phyloP scores from a whole-genome alignment of 225 moss, liverwort and hornwort genomes.

The Straminergon stramineum region DNA sequence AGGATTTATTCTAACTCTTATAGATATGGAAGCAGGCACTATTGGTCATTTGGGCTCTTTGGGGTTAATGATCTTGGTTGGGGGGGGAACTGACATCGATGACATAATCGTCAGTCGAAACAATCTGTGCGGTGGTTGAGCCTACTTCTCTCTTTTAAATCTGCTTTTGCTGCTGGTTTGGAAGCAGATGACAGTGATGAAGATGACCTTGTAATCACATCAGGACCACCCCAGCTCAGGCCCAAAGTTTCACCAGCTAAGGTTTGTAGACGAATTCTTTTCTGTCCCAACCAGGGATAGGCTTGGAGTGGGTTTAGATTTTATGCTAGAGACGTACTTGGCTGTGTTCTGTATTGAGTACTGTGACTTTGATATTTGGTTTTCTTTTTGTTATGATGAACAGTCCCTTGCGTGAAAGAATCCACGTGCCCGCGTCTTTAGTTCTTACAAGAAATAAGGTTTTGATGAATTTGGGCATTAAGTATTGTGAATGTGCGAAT shows the following conservation, averaged over 20 bases:
- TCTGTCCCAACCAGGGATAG: background rate
- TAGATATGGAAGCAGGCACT: background rate
- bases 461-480: background rate
- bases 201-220: slow-evolving; percentile 5
- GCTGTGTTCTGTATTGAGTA: background rate
- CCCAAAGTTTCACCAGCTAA: slow-evolving; percentile 3
- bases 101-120: background rate
- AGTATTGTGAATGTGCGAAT: background rate
- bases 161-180: background rate
- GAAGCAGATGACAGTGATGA: slow-evolving; percentile 32
- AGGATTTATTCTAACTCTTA: background rate
- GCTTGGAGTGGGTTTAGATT: background rate
- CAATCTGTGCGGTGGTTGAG: background rate
- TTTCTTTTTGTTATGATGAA: background rate
- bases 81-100: background rate
- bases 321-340: background rate
- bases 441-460: background rate
- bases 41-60: background rate
- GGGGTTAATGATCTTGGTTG: background rate
- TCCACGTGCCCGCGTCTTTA: background rate
- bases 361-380: background rate
- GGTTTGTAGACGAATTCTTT: slow-evolving; percentile 1
- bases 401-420: background rate
- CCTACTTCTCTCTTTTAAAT: background rate
- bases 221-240: slow-evolving; percentile 4